Base-by-base conservation (phyloP, 257 asterid species). In the Solanum gracilifrons region DNA sequence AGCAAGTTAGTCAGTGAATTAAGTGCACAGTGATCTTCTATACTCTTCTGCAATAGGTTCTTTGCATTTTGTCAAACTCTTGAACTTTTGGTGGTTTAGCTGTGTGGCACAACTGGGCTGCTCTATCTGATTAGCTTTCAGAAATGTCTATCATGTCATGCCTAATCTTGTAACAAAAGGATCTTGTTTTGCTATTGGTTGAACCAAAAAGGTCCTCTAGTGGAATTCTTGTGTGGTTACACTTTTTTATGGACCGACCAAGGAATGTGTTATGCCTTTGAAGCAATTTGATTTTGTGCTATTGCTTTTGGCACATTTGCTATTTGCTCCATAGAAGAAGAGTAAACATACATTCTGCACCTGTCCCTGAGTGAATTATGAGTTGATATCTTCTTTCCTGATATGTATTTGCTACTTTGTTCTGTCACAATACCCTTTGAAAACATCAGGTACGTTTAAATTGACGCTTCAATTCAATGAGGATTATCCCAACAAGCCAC, bases 401-500 rank as follows among this genome's bases (percentile, higher is more conserved):
- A 48, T 66, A 48, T 29, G 41, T 9, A 18, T 29, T 82, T 48
- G 6, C 18, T 82, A 48, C 43, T 48, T 76, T 82, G 85, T 33
- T 48, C 69, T 82, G 39, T 48, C 69, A 87, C 32, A 84, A 51
- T 82, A 62, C 89, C 83, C 62, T 89, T 55, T 90, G 92, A 86
- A 87, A 79, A 86, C 83, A 79, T 71, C 88, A 95, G 96, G 96
- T 84, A 94, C 96, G 90, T 95, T 95, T 91, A 94, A 93, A 87
- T 86, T 95, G 94, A 91, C 98, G 23, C 95, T 95, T 85, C 96
- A 94, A 88, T 92, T 95, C 82, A 51, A 89, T 5, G 98, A 95
- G 91, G 98, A 95, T 72, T 94, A 94, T 86, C 98, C 96, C 39
- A 95, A 94, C 92, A 95, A 95, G 91, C 98, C 98, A 46, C 98